Percentiles rank a stretch among this genome's conserved stretches.
phyloP scores from a whole-genome alignment of 768 basidiomycete genomes.

The Collybia mongolica region DNA sequence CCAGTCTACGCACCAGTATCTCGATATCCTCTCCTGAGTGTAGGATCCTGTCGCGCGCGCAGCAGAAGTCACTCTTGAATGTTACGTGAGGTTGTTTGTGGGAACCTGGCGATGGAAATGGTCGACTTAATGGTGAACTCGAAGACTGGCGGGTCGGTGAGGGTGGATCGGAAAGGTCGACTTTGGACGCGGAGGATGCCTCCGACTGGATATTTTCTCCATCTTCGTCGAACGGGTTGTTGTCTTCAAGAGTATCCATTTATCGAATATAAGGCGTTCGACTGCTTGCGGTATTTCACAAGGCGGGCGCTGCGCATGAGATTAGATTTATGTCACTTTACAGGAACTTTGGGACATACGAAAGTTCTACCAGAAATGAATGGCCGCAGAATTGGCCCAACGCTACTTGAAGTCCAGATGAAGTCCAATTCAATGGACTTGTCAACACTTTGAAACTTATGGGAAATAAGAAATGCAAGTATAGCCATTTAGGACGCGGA shows the following conservation, averaged over 20 bases:
- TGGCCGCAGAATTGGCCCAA: neutral
- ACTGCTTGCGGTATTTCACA: constrained; percentile 4
- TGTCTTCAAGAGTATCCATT: constrained; percentile 59
- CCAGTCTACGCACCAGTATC: constrained; percentile 56
- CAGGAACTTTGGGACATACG: neutral
- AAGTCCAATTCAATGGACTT: too few relatives aligned
- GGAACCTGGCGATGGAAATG: constrained; percentile 57
- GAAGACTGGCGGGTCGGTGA: constrained; percentile 55
- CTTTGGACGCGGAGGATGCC: constrained; percentile 51
- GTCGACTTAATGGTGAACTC: constrained; percentile 39
- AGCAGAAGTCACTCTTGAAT: constrained; percentile 80
- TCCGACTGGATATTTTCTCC: constrained; percentile 43
- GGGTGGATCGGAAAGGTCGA: constrained; percentile 58
- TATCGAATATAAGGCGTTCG: neutral
- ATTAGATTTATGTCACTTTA: neutral
- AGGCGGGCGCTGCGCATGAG: constrained; percentile 1
- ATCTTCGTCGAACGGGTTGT: constrained; percentile 65
- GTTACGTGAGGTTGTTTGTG: constrained; percentile 49
- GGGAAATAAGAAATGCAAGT: too few relatives aligned
- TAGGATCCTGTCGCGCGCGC: constrained; percentile 68
- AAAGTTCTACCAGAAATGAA: constrained; percentile 4
- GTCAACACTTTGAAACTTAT: too few relatives aligned
- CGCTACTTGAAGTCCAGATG: too few relatives aligned
- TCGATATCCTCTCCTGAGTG: constrained; percentile 84
- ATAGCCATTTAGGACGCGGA: too few relatives aligned